Conservation (phyloP, 371 early-diverging fungal genomes). For the Massospora cicadina region DNA sequence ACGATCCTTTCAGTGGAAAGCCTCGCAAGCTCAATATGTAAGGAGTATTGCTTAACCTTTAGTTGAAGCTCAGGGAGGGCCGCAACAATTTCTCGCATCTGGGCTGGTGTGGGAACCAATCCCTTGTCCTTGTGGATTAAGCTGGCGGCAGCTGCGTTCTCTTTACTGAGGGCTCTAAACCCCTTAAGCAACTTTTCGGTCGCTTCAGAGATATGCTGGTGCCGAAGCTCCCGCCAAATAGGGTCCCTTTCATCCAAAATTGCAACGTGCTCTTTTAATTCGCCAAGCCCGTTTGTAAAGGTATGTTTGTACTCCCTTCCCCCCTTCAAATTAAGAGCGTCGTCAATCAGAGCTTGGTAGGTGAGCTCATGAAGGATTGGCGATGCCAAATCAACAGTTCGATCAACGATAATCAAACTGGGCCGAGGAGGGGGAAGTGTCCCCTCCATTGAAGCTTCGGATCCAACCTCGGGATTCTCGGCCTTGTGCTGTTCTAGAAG, state of each 20-base stretch:
- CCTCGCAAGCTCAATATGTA: slow-evolving; percentile 80
- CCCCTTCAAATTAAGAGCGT: slow-evolving; percentile 54
- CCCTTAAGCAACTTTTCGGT: slow-evolving; percentile 56
- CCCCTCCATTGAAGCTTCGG: not conserved
- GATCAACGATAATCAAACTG: slow-evolving; percentile 69
- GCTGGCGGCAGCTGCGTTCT: slow-evolving; percentile 31
- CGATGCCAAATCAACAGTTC: slow-evolving; percentile 65
- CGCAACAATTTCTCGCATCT: slow-evolving; percentile 79
- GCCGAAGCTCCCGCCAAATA: slow-evolving; percentile 65
- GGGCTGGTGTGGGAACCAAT: slow-evolving; percentile 43
- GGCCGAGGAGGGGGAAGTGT: slow-evolving; percentile 24
- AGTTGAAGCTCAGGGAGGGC: slow-evolving; percentile 86
- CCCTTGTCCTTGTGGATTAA: slow-evolving; percentile 15
- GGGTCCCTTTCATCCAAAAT: slow-evolving; percentile 49
- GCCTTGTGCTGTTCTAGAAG: slow-evolving; percentile 35
- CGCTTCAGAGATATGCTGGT: slow-evolving; percentile 84
- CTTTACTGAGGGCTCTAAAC: slow-evolving; percentile 55
- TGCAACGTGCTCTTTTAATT: slow-evolving; percentile 29
- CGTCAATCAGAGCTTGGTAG: slow-evolving; percentile 88
- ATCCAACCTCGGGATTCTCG: slow-evolving; percentile 27
- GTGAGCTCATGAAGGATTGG: slow-evolving; percentile 88
- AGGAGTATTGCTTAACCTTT: slow-evolving; percentile 73
- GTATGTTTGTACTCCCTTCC: slow-evolving; percentile 33
- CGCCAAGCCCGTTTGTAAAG: slow-evolving; percentile 13
- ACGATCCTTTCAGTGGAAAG: slow-evolving; percentile 70